A percentile compares a stretch with the other conserved stretches of the same genome.
Conservation (phyloP, 108 stramenopile species). For the Schizochytrium sp. region DNA sequence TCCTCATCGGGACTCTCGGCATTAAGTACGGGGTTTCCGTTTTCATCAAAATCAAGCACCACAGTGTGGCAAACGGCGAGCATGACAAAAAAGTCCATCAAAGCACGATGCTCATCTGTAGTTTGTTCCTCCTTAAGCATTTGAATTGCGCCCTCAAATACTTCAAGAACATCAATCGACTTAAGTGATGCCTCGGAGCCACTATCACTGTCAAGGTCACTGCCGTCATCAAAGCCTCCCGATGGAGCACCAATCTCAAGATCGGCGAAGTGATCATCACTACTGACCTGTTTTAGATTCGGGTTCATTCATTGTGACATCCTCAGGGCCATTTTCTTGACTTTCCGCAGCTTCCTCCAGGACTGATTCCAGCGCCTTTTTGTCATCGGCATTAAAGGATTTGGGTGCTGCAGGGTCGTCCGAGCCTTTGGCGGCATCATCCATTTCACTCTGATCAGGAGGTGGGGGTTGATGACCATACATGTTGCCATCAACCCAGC, state of each 20-base stretch:
- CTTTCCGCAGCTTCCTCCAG: neutral
- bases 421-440: neutral
- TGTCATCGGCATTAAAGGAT: neutral
- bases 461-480: constrained; percentile 78
- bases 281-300: neutral
- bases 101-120: constrained; percentile 17
- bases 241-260: neutral
- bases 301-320: neutral
- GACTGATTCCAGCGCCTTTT: neutral
- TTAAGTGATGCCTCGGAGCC: constrained; percentile 9
- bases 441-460: constrained; percentile 19
- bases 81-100: constrained; percentile 60
- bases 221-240: neutral
- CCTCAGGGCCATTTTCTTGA: neutral
- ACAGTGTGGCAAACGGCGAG: constrained; percentile 84
- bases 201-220: neutral
- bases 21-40: constrained; percentile 54
- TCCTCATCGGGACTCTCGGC: constrained; percentile 63
- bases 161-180: constrained; percentile 5
- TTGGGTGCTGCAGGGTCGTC: neutral
- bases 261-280: neutral
- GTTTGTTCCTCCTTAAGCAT: neutral
- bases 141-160: constrained; percentile 20
- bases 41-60: constrained; percentile 50
- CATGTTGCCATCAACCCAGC: constrained; percentile 86